Evolutionary conservation across 306 rosid species (phyloP).

Genomic region (Ziziphus jujuba): DNA sequence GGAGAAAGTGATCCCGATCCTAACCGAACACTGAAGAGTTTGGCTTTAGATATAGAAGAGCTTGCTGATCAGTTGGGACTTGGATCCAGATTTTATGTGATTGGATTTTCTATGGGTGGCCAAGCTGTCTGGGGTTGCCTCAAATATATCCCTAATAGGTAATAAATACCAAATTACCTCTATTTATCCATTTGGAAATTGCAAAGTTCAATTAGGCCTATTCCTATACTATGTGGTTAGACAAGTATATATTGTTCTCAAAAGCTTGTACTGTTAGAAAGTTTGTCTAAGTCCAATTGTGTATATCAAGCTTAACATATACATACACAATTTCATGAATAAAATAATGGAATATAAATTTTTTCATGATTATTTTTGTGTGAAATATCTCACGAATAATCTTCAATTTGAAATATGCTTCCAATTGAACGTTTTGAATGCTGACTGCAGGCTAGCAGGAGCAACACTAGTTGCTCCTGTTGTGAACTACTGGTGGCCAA

Average conservation of each 20-base stretch:
- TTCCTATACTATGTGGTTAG: no score
- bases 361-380: no score
- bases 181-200: not conserved
- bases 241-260: no score
- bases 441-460: conserved; percentile 48
- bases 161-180: not conserved
- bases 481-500: conserved; percentile 58
- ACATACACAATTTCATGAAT: no score
- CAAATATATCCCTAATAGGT: conserved; percentile 50
- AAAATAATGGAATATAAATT: no score
- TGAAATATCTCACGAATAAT: not conserved
- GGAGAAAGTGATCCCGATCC: conserved; percentile 55
- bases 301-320: no score
- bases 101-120: conserved; percentile 51
- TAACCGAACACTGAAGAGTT: conserved; percentile 20
- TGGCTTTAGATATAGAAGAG: conserved; percentile 51
- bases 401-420: not conserved
- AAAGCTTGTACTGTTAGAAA: no score
- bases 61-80: conserved; percentile 45
- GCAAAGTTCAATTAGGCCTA: not conserved
- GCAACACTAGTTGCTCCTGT: conserved; percentile 48
- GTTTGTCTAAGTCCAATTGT: no score
- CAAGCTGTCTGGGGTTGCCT: conserved; percentile 47
- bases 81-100: conserved; percentile 39
- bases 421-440: not conserved